phyloP scores from a whole-genome alignment of 768 basidiomycete genomes.

The Suillus cothurnatus region DNA sequence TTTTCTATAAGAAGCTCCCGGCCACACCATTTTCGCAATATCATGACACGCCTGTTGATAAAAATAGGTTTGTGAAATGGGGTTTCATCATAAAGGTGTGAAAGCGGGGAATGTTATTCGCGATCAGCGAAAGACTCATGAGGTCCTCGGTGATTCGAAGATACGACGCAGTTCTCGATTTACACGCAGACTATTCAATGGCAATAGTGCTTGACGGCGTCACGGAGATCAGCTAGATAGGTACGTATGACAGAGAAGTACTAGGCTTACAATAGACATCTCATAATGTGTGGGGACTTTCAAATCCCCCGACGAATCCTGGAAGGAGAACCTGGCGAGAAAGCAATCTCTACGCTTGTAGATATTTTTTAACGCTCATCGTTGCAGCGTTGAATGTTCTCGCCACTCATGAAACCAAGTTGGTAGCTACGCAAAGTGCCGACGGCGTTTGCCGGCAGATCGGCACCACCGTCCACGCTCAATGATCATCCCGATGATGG shows the following conservation, averaged over 20 bases:
- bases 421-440: background rate
- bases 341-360: background rate
- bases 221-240: background rate
- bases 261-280: background rate
- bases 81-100: background rate
- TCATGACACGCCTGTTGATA: background rate
- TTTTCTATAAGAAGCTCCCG: background rate
- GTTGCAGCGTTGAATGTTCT: no score
- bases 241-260: background rate
- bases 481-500: background rate
- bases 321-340: background rate
- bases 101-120: constrained; percentile 1
- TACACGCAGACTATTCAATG: background rate
- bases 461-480: background rate
- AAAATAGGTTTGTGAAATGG: background rate
- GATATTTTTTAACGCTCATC: background rate
- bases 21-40: background rate
- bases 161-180: background rate
- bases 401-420: no score
- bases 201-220: background rate
- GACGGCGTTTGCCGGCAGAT: background rate
- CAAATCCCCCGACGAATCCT: background rate
- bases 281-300: background rate
- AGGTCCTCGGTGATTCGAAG: background rate
- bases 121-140: background rate